phyloP scores from a whole-genome alignment of 1,139 yeast species.

The Cylindricascospora bacillispora region DNA sequence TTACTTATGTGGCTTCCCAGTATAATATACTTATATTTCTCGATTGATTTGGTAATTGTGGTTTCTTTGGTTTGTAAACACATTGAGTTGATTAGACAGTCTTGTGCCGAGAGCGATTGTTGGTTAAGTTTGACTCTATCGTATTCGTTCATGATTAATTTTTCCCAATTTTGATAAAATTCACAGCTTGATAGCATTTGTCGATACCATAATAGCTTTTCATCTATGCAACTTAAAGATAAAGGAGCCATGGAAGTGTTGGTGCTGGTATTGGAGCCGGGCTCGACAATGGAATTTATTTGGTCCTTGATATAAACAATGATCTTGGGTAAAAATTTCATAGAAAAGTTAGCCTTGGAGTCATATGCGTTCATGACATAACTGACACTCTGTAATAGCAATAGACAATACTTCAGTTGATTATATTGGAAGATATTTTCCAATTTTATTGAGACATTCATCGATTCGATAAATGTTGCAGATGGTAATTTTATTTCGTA shows the following conservation, averaged over 20 bases:
- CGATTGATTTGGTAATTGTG: neutral
- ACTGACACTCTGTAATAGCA: slow-evolving; percentile 24
- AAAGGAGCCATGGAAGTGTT: too few relatives aligned
- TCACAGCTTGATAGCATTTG: slow-evolving; percentile 10
- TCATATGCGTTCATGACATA: slow-evolving; percentile 23
- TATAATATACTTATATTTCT: neutral
- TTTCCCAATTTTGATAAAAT: slow-evolving; percentile 19
- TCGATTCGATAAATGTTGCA: neutral
- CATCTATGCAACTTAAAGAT: slow-evolving; percentile 7
- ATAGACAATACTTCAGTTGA: slow-evolving; percentile 18
- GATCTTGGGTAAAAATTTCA: slow-evolving; percentile 22
- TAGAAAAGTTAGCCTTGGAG: slow-evolving; percentile 20
- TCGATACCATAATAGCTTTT: slow-evolving; percentile 9
- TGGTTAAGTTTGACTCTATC: neutral
- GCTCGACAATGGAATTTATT: slow-evolving; percentile 1
- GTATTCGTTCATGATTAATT: slow-evolving; percentile 5
- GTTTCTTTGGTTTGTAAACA: neutral
- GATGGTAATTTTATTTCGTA: slow-evolving; percentile 3
- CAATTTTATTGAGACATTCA: slow-evolving; percentile 8
- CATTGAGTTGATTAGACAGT: neutral
- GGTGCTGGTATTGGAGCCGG: neutral
- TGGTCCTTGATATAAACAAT: neutral
- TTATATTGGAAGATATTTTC: slow-evolving; percentile 15
- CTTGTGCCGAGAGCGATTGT: too few relatives aligned
- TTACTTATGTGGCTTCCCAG: too few relatives aligned